Evolutionary conservation across 345 rosid genomes (phyloP).

Genomic region (Anastatica hierochuntica): DNA sequence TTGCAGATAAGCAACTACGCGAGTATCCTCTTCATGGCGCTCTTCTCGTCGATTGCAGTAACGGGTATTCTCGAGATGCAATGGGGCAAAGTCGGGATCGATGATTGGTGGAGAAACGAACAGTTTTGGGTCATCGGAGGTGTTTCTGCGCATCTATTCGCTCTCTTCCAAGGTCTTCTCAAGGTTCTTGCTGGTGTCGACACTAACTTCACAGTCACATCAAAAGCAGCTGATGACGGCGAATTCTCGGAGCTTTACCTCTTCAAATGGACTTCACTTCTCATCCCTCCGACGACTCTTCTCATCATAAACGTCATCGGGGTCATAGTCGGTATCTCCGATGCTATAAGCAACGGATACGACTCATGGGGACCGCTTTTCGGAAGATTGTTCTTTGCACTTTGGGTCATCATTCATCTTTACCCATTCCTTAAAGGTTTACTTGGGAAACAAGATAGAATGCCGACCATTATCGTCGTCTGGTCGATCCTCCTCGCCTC

Average conservation of each 20-base stretch:
- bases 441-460: constrained; percentile 89
- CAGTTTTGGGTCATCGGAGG: constrained; percentile 99
- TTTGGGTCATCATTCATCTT: constrained; percentile 89
- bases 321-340: constrained; percentile 79
- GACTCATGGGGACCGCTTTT: constrained; percentile 99
- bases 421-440: constrained; percentile 98
- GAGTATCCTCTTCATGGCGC: constrained; percentile 70
- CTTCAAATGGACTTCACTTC: constrained; percentile 93
- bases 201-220: constrained; percentile 96
- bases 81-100: constrained; percentile 95
- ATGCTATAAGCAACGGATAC: constrained; percentile 93
- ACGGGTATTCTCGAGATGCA: constrained; percentile 97
- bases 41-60: constrained; percentile 88
- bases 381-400: constrained; percentile 78
- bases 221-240: constrained; percentile 88
- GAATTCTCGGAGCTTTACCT: constrained; percentile 86
- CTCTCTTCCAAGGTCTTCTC: constrained; percentile 89
- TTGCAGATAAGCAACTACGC: constrained; percentile 96
- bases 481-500: constrained; percentile 97
- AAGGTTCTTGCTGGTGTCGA: constrained; percentile 91
- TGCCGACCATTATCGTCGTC: constrained; percentile 87
- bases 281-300: constrained; percentile 86
- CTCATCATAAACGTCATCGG: constrained; percentile 79
- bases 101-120: constrained; percentile 98
- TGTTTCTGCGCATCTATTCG: constrained; percentile 83